A percentile compares a stretch with the other conserved stretches of the same genome.
phyloP scores from a whole-genome alignment of 2,329 filamentous ascomycete genomes.

The Diplodia scrobiculata region DNA sequence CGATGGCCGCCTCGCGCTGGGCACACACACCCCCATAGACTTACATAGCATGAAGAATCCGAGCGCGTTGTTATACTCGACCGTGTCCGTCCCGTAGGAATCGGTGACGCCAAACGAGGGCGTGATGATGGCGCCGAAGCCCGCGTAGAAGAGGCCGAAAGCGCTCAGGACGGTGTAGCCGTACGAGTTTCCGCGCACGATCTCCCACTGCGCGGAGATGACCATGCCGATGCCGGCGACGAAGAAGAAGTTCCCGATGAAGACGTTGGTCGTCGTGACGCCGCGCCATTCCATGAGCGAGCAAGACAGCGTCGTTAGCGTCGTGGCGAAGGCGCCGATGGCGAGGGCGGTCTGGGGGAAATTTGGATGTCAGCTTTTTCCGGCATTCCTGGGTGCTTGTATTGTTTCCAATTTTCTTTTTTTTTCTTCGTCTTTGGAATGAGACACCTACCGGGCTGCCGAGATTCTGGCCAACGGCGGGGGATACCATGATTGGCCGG shows the following conservation, averaged over 20 bases:
- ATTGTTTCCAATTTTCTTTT: not conserved
- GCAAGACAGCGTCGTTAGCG: constrained; percentile 57
- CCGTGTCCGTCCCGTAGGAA: constrained; percentile 48
- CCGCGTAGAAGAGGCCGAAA: constrained; percentile 58
- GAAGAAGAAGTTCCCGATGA: constrained; percentile 60
- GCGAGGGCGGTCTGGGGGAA: constrained; percentile 50
- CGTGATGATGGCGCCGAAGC: constrained; percentile 54
- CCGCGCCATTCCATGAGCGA: constrained; percentile 60
- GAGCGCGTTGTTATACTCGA: constrained; percentile 53
- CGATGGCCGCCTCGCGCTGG: too few species aligned
- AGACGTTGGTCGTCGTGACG: constrained; percentile 55
- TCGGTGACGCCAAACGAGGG: constrained; percentile 52
- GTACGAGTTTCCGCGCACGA: constrained; percentile 57
- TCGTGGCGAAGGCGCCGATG: constrained; percentile 58
- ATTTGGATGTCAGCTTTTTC: not conserved
- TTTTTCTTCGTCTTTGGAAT: too few species aligned
- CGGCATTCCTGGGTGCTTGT: not conserved
- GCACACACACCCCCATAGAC: constrained; percentile 28
- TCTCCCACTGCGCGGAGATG: constrained; percentile 60
- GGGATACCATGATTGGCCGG: constrained; percentile 38
- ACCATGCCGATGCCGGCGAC: constrained; percentile 56
- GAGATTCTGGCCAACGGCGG: constrained; percentile 36
- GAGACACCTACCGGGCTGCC: constrained; percentile 20
- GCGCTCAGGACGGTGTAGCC: constrained; percentile 58
- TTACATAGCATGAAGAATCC: constrained; percentile 54